A percentile compares a stretch with the other conserved stretches of the same genome.
These are phyloP conservation scores for Bacterosira constricta DNA, from an alignment of 108 stramenopile species.

Conservation along the genomic window DNA sequence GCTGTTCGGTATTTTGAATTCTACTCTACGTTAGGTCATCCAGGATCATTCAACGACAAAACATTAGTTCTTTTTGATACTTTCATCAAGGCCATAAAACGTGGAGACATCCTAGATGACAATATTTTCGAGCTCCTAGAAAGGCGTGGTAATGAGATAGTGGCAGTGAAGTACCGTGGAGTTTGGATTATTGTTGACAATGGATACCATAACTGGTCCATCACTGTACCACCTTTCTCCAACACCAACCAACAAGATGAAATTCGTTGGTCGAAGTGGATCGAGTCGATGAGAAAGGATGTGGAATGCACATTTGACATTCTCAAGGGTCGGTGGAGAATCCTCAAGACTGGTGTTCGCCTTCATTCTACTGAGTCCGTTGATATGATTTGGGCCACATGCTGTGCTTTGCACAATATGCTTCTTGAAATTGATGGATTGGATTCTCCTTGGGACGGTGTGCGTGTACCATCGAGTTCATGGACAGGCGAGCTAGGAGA, in stretches of 20 bases:
- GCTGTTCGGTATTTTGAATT: too few relatives aligned
- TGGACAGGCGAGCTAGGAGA: slow-evolving; percentile 9
- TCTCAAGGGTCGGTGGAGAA: slow-evolving; percentile 46
- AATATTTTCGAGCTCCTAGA: background rate
- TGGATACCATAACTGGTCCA: slow-evolving; percentile 39
- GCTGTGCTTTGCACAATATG: slow-evolving; percentile 51
- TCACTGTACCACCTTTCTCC: slow-evolving; percentile 26
- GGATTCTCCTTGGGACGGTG: background rate
- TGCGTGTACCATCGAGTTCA: background rate
- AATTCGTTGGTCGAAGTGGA: slow-evolving; percentile 17
- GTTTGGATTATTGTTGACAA: slow-evolving; percentile 39
- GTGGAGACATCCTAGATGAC: slow-evolving; percentile 1
- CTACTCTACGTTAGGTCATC: slow-evolving; percentile 19
- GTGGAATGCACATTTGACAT: too few relatives aligned
- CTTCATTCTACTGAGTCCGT: background rate
- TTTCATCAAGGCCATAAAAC: background rate
- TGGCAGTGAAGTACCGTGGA: slow-evolving; percentile 9
- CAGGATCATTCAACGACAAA: slow-evolving; percentile 18
- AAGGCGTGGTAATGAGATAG: background rate
- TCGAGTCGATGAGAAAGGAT: slow-evolving; percentile 48
- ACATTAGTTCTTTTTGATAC: background rate
- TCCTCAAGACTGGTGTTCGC: slow-evolving; percentile 33
- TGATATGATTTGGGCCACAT: slow-evolving; percentile 33
- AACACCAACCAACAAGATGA: background rate
- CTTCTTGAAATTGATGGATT: slow-evolving; percentile 47